Percentiles rank a stretch among this genome's conserved stretches.
These are phyloP conservation scores for Fusarium sp. DNA, from an alignment of 2,329 filamentous ascomycete species.

Conservation along the genomic window DNA sequence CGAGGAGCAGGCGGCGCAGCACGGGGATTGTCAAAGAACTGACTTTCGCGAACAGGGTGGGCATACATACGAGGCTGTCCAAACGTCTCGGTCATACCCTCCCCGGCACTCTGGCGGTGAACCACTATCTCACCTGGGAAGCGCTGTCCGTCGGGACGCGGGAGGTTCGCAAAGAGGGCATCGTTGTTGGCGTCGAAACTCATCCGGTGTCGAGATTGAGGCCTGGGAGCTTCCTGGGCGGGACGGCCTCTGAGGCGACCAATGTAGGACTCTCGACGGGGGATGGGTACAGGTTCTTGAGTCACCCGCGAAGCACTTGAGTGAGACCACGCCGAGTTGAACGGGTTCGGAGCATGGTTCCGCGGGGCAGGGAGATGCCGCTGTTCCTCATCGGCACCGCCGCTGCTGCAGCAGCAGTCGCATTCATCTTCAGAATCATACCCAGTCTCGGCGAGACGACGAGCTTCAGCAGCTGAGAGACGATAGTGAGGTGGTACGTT, in stretches of 20 bases:
- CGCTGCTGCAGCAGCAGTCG: neutral
- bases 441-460: neutral
- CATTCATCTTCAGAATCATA: neutral
- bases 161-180: constrained; percentile 30
- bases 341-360: neutral
- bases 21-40: constrained; percentile 4
- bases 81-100: neutral
- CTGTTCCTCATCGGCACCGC: neutral
- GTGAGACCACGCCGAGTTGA: constrained; percentile 20
- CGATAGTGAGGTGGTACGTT: constrained; percentile 8
- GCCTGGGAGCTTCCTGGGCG: neutral
- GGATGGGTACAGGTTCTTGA: neutral
- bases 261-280: neutral
- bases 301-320: constrained; percentile 1
- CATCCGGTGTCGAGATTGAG: constrained; percentile 6
- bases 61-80: neutral
- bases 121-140: constrained; percentile 25
- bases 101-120: constrained; percentile 1
- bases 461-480: constrained; percentile 14
- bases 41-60: neutral
- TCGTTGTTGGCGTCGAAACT: constrained; percentile 32
- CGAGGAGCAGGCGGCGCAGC: neutral
- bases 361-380: no score
- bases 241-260: neutral
- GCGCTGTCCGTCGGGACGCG: constrained; percentile 2